These are phyloP conservation scores for Asterochloris erici DNA, from an alignment of 139 green algal species.

Conservation along the genomic window DNA sequence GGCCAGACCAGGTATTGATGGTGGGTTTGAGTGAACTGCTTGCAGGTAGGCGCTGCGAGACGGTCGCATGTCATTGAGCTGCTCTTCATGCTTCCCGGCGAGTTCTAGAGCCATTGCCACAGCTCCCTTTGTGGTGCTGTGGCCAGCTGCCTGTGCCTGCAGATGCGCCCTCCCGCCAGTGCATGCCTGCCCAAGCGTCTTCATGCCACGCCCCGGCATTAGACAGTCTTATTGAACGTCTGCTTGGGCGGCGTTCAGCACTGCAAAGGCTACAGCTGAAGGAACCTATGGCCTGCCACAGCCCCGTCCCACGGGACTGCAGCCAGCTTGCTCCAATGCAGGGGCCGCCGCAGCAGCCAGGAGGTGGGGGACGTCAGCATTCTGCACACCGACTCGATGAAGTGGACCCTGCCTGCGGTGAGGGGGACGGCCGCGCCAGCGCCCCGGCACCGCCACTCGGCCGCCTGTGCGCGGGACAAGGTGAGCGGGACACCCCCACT, in stretches of 20 bases:
- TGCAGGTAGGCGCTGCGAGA: no score
- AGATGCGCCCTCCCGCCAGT: no score
- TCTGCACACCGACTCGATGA: constrained; percentile 33
- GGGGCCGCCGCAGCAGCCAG: not conserved
- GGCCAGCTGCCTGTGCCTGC: no score
- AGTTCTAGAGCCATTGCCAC: no score
- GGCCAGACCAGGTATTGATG: no score
- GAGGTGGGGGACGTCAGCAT: constrained; percentile 12
- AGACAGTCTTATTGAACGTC: no score
- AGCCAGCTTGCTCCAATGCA: not conserved
- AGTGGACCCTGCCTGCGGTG: constrained; percentile 23
- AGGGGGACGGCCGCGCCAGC: constrained; percentile 28
- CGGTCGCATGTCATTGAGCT: no score
- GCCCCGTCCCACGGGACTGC: not conserved
- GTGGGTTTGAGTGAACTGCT: no score
- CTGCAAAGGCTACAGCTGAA: not conserved
- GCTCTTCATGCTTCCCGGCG: no score
- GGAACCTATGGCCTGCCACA: not conserved
- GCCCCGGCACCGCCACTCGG: constrained; percentile 40
- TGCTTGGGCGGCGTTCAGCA: not conserved
- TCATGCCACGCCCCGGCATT: no score
- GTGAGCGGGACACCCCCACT: not conserved
- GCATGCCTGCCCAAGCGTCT: no score
- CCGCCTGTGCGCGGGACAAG: constrained; percentile 45
- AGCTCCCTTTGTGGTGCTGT: no score